Evolutionary conservation across 345 rosid species (phyloP), one percentile per base, ranked within the genome.

Genomic region (Streptanthus diversifolius): DNA sequence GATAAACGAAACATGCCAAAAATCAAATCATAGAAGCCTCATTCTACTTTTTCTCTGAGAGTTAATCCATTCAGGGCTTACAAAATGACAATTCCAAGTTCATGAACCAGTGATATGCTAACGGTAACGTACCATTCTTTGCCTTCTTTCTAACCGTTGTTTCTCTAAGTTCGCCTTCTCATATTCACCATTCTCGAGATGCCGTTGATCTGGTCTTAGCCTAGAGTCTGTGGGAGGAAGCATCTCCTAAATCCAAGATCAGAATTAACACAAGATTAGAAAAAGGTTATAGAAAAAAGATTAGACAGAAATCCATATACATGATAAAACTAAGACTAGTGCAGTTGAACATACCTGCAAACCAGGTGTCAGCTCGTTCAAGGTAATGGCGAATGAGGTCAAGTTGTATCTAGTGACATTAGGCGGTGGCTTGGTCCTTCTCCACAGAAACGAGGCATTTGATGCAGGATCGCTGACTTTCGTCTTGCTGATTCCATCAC

Each of bases 211-310:
- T 69, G 99, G 99, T 73, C 98, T 84, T 13, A 92, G 92, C 80
- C 99, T 86, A 51, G 99, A 95, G 79, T 95, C 99, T 57, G 99
- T 95, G 5, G 97, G 98, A 29, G 97, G 99, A 68, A 95, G 97
- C 59, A 84, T 88, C 90, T 90, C 97, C 97, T 90, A 87, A 77
- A 88, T 83, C 15, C 62, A 65, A 48, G 7, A 64, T 47, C 30
- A 56, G 40, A 65, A n/a, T 47, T 35, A 47, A 37, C 76, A 48
- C 41, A 65, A 56, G n/a, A 43, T 76, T 9, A 63, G 37, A 37
- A 30, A 68, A 32, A 4, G 24, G 15, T 39, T 51, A 2, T 11
- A 41, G n/a, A 13, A 32, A 40, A 14, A 39, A 36, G 1, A 54
- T 3, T 24, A 54, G 10, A 39, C 40, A 55, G n/a, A 35, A 25